Evolutionary conservation across 2,329 filamentous ascomycete genomes (phyloP).

Genomic region (Graphiopsis chlorocephala): DNA sequence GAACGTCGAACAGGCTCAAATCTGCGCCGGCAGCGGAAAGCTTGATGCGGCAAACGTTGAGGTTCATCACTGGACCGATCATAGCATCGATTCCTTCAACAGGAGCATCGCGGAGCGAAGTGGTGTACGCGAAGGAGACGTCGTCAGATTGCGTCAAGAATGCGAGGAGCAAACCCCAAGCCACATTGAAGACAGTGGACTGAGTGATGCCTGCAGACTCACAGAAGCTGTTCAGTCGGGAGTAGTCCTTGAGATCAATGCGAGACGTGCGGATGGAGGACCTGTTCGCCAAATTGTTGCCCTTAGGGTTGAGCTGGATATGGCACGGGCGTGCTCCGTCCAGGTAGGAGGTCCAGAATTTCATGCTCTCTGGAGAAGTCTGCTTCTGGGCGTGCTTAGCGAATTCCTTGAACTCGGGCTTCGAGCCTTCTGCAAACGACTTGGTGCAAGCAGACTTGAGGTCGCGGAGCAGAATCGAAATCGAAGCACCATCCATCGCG

Average conservation of each 20-base stretch:
- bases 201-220: slow-evolving; percentile 10
- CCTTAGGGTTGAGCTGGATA: slow-evolving; percentile 7
- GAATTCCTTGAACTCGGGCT: slow-evolving; percentile 9
- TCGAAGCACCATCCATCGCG: slow-evolving; percentile 50
- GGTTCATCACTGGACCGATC: slow-evolving; percentile 17
- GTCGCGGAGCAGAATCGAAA: slow-evolving; percentile 11
- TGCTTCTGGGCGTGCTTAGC: slow-evolving; percentile 1
- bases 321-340: not conserved
- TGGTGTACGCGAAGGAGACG: slow-evolving; percentile 38
- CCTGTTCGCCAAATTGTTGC: slow-evolving; percentile 8
- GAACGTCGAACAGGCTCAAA: slow-evolving; percentile 9
- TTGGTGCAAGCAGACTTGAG: not conserved
- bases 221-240: slow-evolving; percentile 4
- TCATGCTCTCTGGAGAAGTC: not conserved
- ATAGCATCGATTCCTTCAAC: slow-evolving; percentile 14
- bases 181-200: slow-evolving; percentile 13
- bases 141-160: slow-evolving; percentile 26
- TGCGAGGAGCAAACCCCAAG: slow-evolving; percentile 9
- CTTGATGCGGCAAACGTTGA: slow-evolving; percentile 17
- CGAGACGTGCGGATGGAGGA: slow-evolving; percentile 7
- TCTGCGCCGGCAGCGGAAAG: not conserved
- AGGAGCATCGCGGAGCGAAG: slow-evolving; percentile 33
- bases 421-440: not conserved
- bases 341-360: slow-evolving; percentile 11
- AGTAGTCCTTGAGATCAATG: slow-evolving; percentile 9